These are phyloP conservation scores for Angophora floribunda DNA, from an alignment of 345 rosid genomes.

Conservation along the genomic window DNA sequence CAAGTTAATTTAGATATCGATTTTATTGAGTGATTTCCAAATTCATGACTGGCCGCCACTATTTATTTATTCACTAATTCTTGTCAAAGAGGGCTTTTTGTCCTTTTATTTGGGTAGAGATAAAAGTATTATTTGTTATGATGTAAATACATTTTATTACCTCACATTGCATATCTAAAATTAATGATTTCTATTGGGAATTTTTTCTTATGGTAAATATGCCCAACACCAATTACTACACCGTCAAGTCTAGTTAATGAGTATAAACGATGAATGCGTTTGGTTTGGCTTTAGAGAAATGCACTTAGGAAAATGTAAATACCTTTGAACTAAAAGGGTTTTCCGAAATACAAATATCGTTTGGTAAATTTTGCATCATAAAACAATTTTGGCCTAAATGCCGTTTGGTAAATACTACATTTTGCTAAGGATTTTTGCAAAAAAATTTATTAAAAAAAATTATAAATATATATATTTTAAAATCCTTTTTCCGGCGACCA, in stretches of 20 bases:
- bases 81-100: neutral
- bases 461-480: too few relatives aligned
- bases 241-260: accelerated
- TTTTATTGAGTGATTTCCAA: accelerated
- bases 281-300: too few relatives aligned
- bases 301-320: too few relatives aligned
- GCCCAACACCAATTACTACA: accelerated
- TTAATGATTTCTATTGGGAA: neutral
- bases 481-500: too few relatives aligned
- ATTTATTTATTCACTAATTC: neutral
- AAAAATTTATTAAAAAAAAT: too few relatives aligned
- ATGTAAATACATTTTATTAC: accelerated
- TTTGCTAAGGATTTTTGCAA: too few relatives aligned
- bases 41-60: accelerated
- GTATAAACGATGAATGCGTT: neutral
- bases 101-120: accelerated
- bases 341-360: too few relatives aligned
- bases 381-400: too few relatives aligned
- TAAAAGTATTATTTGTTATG: neutral
- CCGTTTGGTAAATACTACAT: too few relatives aligned
- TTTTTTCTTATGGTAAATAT: neutral
- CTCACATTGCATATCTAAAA: neutral
- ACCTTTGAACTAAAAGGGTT: too few relatives aligned
- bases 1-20: neutral
- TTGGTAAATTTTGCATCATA: too few relatives aligned